These are phyloP conservation scores for Evansstolkia leycettana DNA, from an alignment of 495 filamentous ascomycete genomes.

Conservation along the genomic window DNA sequence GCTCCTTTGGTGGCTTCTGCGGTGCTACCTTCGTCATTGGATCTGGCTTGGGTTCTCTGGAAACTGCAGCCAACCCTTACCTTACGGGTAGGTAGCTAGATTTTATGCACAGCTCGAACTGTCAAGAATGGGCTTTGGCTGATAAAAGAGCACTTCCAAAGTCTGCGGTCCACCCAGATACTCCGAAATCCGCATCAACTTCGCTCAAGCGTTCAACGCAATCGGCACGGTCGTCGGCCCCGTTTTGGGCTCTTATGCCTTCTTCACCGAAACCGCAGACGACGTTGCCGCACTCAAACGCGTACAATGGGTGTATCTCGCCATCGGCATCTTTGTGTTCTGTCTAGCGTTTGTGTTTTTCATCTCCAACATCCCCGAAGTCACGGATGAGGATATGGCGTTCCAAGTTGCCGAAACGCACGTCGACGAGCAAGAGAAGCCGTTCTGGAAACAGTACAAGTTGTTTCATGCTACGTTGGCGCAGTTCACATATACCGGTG, in stretches of 20 bases:
- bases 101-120: no score
- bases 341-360: slow-evolving; percentile 39
- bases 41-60: slow-evolving; percentile 38
- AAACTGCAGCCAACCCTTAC: slow-evolving; percentile 47
- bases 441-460: slow-evolving; percentile 36
- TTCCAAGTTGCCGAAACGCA: slow-evolving; percentile 35
- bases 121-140: no score
- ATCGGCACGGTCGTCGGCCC: slow-evolving; percentile 54
- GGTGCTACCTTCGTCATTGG: slow-evolving; percentile 48
- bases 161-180: slow-evolving; percentile 40
- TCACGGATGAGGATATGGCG: slow-evolving; percentile 46
- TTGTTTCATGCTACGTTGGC: slow-evolving; percentile 52
- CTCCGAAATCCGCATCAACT: slow-evolving; percentile 46
- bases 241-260: slow-evolving; percentile 53
- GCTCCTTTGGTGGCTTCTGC: slow-evolving; percentile 48
- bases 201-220: slow-evolving; percentile 58
- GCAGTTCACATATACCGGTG: slow-evolving; percentile 64
- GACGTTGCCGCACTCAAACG: slow-evolving; percentile 34
- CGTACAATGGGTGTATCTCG: slow-evolving; percentile 70
- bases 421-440: slow-evolving; percentile 28
- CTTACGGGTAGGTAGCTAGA: slow-evolving; percentile 31
- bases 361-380: slow-evolving; percentile 37
- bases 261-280: slow-evolving; percentile 44
- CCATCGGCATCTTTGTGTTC: slow-evolving; percentile 59
- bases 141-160: slow-evolving; percentile 2